Percentiles rank a stretch among this genome's conserved stretches.
Evolutionary conservation across 208 protist genomes (phyloP).

Genomic region (Leishmania mexicana): DNA sequence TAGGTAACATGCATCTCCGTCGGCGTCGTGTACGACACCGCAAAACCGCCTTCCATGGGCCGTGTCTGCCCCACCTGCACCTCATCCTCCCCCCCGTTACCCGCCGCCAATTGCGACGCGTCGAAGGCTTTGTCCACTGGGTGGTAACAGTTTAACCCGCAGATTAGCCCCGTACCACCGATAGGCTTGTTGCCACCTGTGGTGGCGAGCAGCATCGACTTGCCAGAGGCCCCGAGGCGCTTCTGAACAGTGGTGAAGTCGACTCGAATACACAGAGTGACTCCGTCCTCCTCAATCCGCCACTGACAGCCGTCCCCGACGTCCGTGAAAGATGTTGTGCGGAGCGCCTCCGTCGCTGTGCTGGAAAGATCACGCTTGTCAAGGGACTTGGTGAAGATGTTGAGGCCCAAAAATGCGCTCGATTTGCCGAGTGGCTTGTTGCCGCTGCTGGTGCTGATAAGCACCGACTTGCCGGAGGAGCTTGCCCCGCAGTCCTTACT

Average conservation of each 20-base stretch:
- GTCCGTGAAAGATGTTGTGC: slow-evolving; percentile 32
- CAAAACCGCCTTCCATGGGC: slow-evolving; percentile 43
- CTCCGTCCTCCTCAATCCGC: slow-evolving; percentile 49
- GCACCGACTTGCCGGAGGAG: slow-evolving; percentile 62
- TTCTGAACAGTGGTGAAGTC: slow-evolving; percentile 51
- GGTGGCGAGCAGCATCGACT: slow-evolving; percentile 72
- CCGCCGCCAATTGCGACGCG: slow-evolving; percentile 32
- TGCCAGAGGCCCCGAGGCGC: slow-evolving; percentile 53
- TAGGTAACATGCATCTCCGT: slow-evolving; percentile 20
- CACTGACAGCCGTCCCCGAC: slow-evolving; percentile 58
- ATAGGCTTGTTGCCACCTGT: slow-evolving; percentile 72
- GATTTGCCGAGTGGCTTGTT: slow-evolving; percentile 82
- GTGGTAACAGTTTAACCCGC: slow-evolving; percentile 76
- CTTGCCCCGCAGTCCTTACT: slow-evolving; percentile 58
- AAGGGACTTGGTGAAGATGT: slow-evolving; percentile 71
- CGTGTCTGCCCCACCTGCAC: slow-evolving; percentile 36
- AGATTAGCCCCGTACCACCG: slow-evolving; percentile 64
- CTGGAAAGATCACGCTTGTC: slow-evolving; percentile 39
- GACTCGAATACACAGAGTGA: slow-evolving; percentile 66
- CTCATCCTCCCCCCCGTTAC: slow-evolving; percentile 1
- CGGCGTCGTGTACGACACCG: slow-evolving; percentile 27
- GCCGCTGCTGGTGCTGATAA: slow-evolving; percentile 75
- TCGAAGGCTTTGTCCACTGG: slow-evolving; percentile 35
- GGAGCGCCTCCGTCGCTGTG: slow-evolving; percentile 31
- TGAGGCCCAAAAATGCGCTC: slow-evolving; percentile 71